phyloP scores from a whole-genome alignment of 768 basidiomycete genomes.

The Amanita subjunquillea region DNA sequence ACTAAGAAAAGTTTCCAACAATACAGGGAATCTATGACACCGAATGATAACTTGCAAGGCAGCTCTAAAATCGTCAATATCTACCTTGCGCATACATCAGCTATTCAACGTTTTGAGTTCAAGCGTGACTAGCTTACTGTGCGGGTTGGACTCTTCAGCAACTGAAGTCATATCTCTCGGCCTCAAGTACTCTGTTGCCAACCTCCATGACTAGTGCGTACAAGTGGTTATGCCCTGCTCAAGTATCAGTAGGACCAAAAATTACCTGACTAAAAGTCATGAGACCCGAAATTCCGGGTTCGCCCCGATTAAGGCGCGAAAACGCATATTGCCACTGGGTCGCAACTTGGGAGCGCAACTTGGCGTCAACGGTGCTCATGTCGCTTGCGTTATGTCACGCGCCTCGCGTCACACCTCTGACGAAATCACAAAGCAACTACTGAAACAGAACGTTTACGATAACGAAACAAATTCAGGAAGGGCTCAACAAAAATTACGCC shows the following conservation, averaged over 20 bases:
- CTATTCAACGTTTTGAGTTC: conserved; percentile 11
- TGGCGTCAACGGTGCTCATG: conserved; percentile 34
- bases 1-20: conserved; percentile 71
- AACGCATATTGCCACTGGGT: conserved; percentile 68
- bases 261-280: conserved; percentile 53
- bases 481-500: not conserved
- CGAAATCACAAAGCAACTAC: not conserved
- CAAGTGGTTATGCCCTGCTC: conserved; percentile 11
- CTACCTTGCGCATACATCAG: conserved; percentile 12
- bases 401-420: not conserved
- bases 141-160: not conserved
- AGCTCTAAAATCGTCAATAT: conserved; percentile 36
- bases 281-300: conserved; percentile 55
- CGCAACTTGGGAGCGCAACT: conserved; percentile 52
- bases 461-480: not conserved
- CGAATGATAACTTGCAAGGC: conserved; percentile 53
- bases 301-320: conserved; percentile 45
- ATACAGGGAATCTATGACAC: conserved; percentile 46
- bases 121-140: conserved; percentile 5
- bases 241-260: not conserved
- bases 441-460: too few species aligned
- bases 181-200: conserved; percentile 4
- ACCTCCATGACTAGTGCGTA: not conserved
- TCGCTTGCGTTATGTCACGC: not conserved
- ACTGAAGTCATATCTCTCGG: not conserved